Percentiles rank a stretch among this genome's conserved stretches.
These are phyloP conservation scores for Colletotrichum ledebouriae DNA, from an alignment of 2,329 filamentous ascomycete species.

Conservation along the genomic window DNA sequence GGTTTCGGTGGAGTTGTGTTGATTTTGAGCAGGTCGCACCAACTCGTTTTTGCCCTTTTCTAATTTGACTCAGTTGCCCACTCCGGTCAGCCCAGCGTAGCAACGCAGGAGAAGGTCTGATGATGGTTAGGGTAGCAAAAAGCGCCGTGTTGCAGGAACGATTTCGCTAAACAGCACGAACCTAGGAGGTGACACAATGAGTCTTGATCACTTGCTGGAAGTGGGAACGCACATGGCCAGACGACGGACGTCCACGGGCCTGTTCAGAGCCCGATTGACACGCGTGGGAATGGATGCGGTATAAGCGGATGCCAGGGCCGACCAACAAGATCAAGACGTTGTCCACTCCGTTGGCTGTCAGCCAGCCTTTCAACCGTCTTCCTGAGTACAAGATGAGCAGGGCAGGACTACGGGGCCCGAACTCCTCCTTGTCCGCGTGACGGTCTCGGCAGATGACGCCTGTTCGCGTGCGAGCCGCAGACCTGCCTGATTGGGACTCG, in stretches of 20 bases:
- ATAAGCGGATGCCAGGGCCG: neutral
- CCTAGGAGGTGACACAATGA: conserved; percentile 29
- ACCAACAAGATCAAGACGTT: conserved; percentile 1
- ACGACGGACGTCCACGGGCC: neutral
- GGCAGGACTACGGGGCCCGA: neutral
- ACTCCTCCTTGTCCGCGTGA: conserved; percentile 9
- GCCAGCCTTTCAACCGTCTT: neutral
- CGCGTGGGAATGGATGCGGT: too few relatives aligned
- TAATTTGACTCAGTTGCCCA: conserved; percentile 24
- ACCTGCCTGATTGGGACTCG: conserved; percentile 38
- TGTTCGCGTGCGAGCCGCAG: conserved; percentile 26
- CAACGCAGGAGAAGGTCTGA: conserved; percentile 3
- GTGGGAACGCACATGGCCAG: neutral
- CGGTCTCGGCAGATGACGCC: conserved; percentile 36
- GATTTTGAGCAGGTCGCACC: conserved; percentile 8
- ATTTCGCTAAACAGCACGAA: conserved; percentile 16
- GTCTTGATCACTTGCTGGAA: conserved; percentile 24
- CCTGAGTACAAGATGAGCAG: neutral
- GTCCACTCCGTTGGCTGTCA: neutral
- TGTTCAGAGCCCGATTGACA: neutral
- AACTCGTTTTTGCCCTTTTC: neutral
- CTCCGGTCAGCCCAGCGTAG: conserved; percentile 6
- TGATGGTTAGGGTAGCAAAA: neutral
- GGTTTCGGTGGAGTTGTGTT: neutral
- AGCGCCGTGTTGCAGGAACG: conserved; percentile 8